Evolutionary conservation across 768 basidiomycete genomes (phyloP).

Genomic region (Auricularia sp.): DNA sequence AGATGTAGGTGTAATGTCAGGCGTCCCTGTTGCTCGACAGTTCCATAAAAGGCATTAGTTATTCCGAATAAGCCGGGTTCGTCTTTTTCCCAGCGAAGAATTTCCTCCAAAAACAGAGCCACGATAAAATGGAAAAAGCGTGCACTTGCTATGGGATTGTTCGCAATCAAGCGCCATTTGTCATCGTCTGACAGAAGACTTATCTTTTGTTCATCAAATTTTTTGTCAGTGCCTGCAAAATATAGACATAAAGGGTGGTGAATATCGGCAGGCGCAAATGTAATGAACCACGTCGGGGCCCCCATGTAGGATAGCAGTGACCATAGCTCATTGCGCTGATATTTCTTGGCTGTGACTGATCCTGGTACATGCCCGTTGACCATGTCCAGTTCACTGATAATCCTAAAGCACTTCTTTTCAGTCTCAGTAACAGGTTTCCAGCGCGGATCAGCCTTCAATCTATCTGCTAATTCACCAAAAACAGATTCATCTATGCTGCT

Average conservation of each 20-base stretch:
- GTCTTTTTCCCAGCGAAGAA: not conserved
- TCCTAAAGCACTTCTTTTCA: not conserved
- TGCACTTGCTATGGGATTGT: conserved; percentile 1
- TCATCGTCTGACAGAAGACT: conserved; percentile 5
- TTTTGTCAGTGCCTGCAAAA: conserved; percentile 18
- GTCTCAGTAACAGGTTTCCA: not conserved
- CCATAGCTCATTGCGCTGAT: not conserved
- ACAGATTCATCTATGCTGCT: not conserved
- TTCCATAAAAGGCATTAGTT: conserved; percentile 11
- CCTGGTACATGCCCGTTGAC: not conserved
- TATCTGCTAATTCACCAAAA: not conserved
- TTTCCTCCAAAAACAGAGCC: not conserved
- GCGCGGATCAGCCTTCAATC: not conserved
- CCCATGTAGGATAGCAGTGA: not conserved
- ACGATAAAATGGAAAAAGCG: conserved; percentile 3
- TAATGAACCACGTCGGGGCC: conserved; percentile 22
- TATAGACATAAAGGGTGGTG: conserved; percentile 26
- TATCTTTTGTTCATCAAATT: conserved; percentile 9
- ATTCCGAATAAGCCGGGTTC: conserved; percentile 14
- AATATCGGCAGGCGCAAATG: conserved; percentile 22
- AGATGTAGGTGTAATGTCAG: conserved; percentile 16
- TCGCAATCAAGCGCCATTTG: not conserved
- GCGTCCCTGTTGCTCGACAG: conserved; percentile 10
- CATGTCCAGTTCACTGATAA: not conserved
- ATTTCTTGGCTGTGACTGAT: not conserved